phyloP scores from a whole-genome alignment of 2,329 filamentous ascomycete genomes.

The Xylariaceae sp. region DNA sequence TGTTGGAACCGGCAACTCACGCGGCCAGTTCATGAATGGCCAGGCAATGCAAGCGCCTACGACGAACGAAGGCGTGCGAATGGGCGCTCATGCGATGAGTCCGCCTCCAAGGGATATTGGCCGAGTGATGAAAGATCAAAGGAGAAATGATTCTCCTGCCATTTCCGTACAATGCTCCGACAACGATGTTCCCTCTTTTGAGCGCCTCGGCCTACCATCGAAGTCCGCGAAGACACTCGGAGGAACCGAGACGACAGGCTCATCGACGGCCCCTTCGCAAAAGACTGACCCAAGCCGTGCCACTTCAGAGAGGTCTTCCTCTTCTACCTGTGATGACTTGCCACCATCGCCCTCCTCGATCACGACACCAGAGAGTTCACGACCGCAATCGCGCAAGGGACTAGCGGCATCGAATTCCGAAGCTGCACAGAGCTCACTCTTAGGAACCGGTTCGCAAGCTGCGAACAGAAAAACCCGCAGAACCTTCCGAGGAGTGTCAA shows the following conservation, averaged over 20 bases:
- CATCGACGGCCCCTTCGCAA: conserved; percentile 23
- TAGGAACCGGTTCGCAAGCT: conserved; percentile 2
- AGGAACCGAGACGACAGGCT: conserved; percentile 21
- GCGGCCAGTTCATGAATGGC: conserved; percentile 7
- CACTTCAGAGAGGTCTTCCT: conserved; percentile 37
- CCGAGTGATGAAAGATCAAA: conserved; percentile 14
- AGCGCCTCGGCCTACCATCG: conserved; percentile 27
- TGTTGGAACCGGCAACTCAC: conserved; percentile 10
- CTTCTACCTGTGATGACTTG: conserved; percentile 39
- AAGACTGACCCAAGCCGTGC: conserved; percentile 29
- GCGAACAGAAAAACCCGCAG: conserved; percentile 17
- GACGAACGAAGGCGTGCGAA: conserved; percentile 8
- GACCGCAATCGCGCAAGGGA: conserved; percentile 40
- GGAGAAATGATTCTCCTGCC: conserved; percentile 25
- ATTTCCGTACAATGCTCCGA: conserved; percentile 28
- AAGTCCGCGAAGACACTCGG: conserved; percentile 24
- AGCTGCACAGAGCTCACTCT: conserved; percentile 6
- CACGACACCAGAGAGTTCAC: conserved; percentile 39
- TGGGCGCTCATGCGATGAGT: background rate
- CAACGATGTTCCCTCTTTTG: conserved; percentile 29
- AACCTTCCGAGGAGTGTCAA: conserved; percentile 6
- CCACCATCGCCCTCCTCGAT: conserved; percentile 36
- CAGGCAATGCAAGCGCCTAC: background rate
- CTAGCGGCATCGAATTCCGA: conserved; percentile 21
- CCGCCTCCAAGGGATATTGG: conserved; percentile 11